A percentile compares a stretch with the other conserved stretches of the same genome.
Conservation (phyloP, 2,329 filamentous ascomycete genomes). For the Penicillium sp. region DNA sequence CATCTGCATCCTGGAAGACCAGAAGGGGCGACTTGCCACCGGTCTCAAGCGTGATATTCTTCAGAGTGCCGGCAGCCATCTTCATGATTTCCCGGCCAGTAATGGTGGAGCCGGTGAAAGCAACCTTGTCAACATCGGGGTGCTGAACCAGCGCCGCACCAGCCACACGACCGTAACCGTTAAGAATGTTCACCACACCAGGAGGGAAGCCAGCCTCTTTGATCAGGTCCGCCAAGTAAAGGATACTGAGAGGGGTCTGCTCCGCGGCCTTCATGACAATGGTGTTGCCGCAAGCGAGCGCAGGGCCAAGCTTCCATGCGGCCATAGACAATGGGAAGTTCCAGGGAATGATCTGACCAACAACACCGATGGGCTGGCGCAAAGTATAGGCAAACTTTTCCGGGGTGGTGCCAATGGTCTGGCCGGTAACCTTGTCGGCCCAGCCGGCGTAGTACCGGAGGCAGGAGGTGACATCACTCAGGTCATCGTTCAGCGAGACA, state of each 20-base stretch:
- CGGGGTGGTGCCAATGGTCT: constrained; percentile 59
- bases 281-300: not conserved
- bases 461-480: constrained; percentile 64
- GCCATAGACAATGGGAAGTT: constrained; percentile 60
- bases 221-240: not conserved
- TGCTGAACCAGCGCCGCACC: constrained; percentile 57
- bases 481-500: constrained; percentile 61
- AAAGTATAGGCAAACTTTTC: constrained; percentile 82
- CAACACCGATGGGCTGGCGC: constrained; percentile 75
- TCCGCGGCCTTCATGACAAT: not conserved
- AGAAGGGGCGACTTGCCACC: constrained; percentile 49
- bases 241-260: not conserved
- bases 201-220: not conserved
- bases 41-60: constrained; percentile 49
- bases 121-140: constrained; percentile 62
- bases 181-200: not conserved
- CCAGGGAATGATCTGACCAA: constrained; percentile 86
- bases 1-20: constrained; percentile 47
- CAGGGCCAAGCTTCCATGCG: constrained; percentile 6
- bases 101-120: constrained; percentile 60
- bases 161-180: not conserved
- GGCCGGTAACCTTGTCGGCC: constrained; percentile 88
- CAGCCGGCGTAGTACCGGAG: constrained; percentile 86
- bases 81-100: constrained; percentile 60
- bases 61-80: constrained; percentile 57